Evolutionary conservation across 2,329 filamentous ascomycete species (phyloP).

Genomic region (Colletotrichum salicis): DNA sequence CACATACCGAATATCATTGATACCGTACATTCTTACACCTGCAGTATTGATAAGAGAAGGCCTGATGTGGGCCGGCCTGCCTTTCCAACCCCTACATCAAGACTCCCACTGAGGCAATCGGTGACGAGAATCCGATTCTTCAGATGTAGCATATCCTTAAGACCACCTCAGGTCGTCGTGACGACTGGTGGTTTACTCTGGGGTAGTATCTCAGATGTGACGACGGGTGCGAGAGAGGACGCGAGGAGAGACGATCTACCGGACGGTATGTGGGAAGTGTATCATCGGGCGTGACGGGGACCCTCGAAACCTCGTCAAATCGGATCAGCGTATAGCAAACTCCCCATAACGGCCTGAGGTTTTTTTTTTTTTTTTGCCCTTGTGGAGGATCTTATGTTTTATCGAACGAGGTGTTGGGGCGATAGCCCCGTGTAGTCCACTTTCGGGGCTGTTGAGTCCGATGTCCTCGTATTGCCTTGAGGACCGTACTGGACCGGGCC

Average conservation of each 20-base stretch:
- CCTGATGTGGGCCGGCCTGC: neutral
- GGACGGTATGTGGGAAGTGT: neutral
- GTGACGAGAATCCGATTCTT: neutral
- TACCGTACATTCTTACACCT: neutral
- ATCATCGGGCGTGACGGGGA: neutral
- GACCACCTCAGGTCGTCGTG: neutral
- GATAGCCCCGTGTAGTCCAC: neutral
- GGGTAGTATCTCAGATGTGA: neutral
- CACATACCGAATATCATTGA: neutral
- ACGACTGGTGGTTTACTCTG: neutral
- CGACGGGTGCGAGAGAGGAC: neutral
- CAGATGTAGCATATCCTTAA: neutral
- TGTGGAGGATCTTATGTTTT: neutral
- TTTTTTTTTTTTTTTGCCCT: neutral
- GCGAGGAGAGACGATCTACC: neutral
- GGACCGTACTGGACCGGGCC: neutral
- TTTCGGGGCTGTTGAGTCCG: neutral
- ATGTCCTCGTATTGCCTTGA: neutral
- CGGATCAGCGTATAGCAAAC: neutral
- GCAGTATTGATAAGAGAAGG: neutral
- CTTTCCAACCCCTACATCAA: neutral
- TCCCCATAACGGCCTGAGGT: neutral
- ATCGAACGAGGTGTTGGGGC: neutral
- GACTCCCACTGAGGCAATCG: neutral
- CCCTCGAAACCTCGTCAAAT: neutral